A percentile compares a stretch with the other conserved stretches of the same genome.
Conservation (phyloP, 2,329 filamentous ascomycete species). For the Claviceps digitariae region DNA sequence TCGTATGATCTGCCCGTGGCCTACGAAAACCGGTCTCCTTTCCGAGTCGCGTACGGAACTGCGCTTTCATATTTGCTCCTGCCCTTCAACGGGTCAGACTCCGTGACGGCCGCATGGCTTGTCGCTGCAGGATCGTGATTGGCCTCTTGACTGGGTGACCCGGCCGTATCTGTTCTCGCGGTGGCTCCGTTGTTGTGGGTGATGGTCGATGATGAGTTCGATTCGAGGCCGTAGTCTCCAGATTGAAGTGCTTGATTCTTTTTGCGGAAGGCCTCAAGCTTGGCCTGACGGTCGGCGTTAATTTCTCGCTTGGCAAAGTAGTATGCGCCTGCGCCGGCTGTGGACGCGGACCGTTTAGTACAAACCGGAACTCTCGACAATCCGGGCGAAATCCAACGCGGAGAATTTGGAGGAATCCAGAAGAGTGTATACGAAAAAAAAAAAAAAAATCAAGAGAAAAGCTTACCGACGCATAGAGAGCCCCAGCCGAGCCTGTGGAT, state of each 20-base stretch:
- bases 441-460: not conserved
- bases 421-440: no score
- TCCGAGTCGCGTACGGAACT: constrained; percentile 60
- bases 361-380: not conserved
- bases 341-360: not conserved
- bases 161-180: constrained; percentile 42
- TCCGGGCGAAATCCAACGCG: no score
- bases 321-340: constrained; percentile 83
- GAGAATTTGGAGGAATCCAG: not conserved
- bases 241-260: constrained; percentile 48
- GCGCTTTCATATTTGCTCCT: constrained; percentile 85
- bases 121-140: constrained; percentile 74
- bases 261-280: constrained; percentile 52
- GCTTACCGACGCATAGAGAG: constrained; percentile 66
- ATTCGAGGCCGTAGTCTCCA: constrained; percentile 35
- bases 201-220: constrained; percentile 22
- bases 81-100: constrained; percentile 51
- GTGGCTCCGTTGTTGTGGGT: constrained; percentile 28
- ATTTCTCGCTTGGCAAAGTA: constrained; percentile 91
- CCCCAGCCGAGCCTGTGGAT: constrained; percentile 80
- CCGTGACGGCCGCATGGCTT: constrained; percentile 61
- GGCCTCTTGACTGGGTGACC: constrained; percentile 58
- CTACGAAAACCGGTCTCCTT: constrained; percentile 73
- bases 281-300: constrained; percentile 71
- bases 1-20: not conserved